Conservation (phyloP, 192 early-diverging fungal genomes). For the Gamsiella multidivaricata region DNA sequence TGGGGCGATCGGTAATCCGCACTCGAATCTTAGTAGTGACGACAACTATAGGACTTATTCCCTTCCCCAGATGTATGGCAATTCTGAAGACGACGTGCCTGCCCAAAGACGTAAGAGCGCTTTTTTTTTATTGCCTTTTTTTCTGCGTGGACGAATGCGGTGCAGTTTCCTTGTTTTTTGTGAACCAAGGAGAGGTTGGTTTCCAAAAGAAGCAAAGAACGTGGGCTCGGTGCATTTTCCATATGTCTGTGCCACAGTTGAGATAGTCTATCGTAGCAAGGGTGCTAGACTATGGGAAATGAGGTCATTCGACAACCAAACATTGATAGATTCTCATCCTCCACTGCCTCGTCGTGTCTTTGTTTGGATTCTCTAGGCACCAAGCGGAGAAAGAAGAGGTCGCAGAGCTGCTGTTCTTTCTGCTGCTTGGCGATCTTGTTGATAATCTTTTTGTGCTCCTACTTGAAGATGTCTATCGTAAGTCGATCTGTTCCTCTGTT, state of each 20-base stretch:
- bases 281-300: too few relatives aligned
- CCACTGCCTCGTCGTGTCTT: too few relatives aligned
- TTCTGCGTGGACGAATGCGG: neutral
- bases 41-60: too few relatives aligned
- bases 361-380: too few relatives aligned
- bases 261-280: too few relatives aligned
- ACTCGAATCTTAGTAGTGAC: constrained; percentile 1
- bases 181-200: neutral
- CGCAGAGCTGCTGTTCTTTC: constrained; percentile 16
- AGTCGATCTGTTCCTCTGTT: neutral
- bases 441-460: constrained; percentile 6
- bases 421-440: constrained; percentile 11
- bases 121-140: neutral
- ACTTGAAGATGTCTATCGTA: constrained; percentile 2
- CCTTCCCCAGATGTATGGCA: neutral
- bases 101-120: constrained; percentile 4
- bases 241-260: too few relatives aligned
- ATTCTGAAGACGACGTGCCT: neutral
- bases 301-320: too few relatives aligned
- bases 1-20: constrained; percentile 20
- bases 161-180: too few relatives aligned
- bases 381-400: constrained; percentile 9
- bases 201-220: neutral
- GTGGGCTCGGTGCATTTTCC: too few relatives aligned
- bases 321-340: too few relatives aligned